A percentile compares a stretch with the other conserved stretches of the same genome.
Evolutionary conservation across 805 yeast species (phyloP).

Genomic region (Metschnikowia henanensis): DNA sequence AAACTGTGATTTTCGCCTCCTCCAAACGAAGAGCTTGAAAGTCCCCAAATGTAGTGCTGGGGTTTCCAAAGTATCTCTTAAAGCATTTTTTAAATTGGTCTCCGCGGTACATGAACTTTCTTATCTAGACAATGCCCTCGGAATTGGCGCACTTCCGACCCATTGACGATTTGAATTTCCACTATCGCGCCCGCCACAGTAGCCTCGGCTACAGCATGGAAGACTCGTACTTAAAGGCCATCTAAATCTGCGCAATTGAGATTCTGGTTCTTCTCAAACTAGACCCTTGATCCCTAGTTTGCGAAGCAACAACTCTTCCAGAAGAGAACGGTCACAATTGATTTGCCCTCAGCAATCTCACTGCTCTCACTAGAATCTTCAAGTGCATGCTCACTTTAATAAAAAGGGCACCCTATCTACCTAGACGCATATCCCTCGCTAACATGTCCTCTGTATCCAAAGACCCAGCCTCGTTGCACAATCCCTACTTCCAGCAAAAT

Average conservation of each 20-base stretch:
- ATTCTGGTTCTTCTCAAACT: neutral
- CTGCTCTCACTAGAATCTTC: neutral
- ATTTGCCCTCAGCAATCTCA: neutral
- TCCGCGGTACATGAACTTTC: too few relatives aligned
- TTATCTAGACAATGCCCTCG: too few relatives aligned
- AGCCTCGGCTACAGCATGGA: neutral
- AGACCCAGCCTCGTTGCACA: conserved; percentile 39
- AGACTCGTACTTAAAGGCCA: conserved; percentile 3
- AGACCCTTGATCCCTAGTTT: neutral
- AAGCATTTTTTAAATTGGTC: too few relatives aligned
- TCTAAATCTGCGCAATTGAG: neutral
- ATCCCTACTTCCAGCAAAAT: conserved; percentile 60
- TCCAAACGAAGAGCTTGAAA: too few relatives aligned
- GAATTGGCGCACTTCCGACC: neutral
- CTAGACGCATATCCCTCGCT: conserved; percentile 7
- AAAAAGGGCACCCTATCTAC: neutral
- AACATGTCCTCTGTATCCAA: conserved; percentile 8
- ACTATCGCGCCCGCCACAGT: conserved; percentile 8
- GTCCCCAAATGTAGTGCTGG: too few relatives aligned
- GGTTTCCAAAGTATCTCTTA: too few relatives aligned
- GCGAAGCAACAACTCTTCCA: neutral
- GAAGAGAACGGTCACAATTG: neutral
- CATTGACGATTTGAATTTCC: neutral
- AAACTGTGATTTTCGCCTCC: neutral
- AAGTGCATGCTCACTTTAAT: conserved; percentile 8